Evolutionary conservation across 306 rosid species (phyloP).

Genomic region (Gynostemma pentaphyllum): DNA sequence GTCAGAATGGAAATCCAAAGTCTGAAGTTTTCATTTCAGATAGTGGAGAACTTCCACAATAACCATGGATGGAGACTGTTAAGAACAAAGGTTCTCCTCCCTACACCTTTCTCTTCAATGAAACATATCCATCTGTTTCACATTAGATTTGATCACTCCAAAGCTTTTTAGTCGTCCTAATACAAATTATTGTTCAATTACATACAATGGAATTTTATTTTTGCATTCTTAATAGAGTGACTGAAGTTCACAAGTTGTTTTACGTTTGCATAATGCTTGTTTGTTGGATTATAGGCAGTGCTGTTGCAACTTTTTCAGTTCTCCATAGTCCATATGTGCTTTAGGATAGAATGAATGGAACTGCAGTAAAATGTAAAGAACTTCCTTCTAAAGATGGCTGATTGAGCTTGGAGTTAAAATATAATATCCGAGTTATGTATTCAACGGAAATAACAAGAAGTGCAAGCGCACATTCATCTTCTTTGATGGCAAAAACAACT

Average conservation of each 20-base stretch:
- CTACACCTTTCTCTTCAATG: background rate
- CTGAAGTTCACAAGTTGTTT: background rate
- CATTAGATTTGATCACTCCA: background rate
- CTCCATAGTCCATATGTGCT: too few relatives aligned
- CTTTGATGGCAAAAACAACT: too few relatives aligned
- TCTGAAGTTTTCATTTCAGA: conserved; percentile 26
- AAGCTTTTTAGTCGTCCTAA: background rate
- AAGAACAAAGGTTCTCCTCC: background rate
- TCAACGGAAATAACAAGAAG: background rate
- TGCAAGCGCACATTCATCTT: background rate
- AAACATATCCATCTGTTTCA: conserved; percentile 1
- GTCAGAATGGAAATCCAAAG: conserved; percentile 21
- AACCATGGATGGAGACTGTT: background rate
- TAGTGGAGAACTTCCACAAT: conserved; percentile 41
- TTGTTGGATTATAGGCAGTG: background rate
- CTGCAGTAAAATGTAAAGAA: background rate
- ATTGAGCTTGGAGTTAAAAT: background rate
- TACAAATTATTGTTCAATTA: background rate
- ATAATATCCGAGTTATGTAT: too few relatives aligned
- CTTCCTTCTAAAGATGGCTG: background rate
- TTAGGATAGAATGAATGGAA: too few relatives aligned
- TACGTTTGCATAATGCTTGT: background rate
- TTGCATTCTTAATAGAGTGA: background rate
- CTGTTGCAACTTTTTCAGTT: too few relatives aligned
- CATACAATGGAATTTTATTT: background rate